Base-by-base conservation (phyloP, 1,139 yeast genomes). In the Debaryomycetaceae sp. region DNA sequence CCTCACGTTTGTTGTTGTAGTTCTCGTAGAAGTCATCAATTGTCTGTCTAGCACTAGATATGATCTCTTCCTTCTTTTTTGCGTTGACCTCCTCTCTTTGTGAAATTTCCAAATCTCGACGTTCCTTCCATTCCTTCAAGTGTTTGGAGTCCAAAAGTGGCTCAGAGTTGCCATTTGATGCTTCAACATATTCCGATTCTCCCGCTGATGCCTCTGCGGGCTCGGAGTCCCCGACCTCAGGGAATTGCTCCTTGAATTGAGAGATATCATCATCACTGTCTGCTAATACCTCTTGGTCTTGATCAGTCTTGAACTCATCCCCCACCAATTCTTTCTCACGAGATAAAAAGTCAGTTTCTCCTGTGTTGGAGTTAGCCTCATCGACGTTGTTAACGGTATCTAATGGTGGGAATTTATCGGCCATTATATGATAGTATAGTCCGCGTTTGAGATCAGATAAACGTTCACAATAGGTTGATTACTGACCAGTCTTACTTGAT, bases 1-100 rank as follows among this genome's bases (percentile, higher is more conserved):
- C 78, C 41, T 88, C 95, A 65, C 83, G 87, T 69, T 92, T 92
- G 57, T 75, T 72, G 66, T 88, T 89, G 73, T 94, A 94, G 58
- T 84, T 85, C 52, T 89, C 96, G 65, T 94, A 94, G 65, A 92
- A 92, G 51, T 87, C 96, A 61, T 92, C 97, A 55, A 91, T 82
- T 40, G 92, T 83, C 58, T 81, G 80, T 55, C 82, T 79, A n/a
- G 98, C 98, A 48, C 83, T 83, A 37, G 78, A 75, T 41, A 84
- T 75, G 44, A 88, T 75, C 46, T 83, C 91, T 35, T 73, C 70
- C 59, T 86, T 80, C 59, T 81, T 87, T 50, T 78, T 70, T 15
- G 70, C 70, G 51, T 87, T 84, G 48, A 79, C 79, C 49, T 78
- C 82, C 58, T 94, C 98, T 59, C 96, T 80, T 57, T 87, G 81